Percentiles rank a stretch among this genome's conserved stretches.
These are phyloP conservation scores for Taiwanofungus camphoratus DNA, from an alignment of 1,284 basidiomycete genomes.

Conservation along the genomic window DNA sequence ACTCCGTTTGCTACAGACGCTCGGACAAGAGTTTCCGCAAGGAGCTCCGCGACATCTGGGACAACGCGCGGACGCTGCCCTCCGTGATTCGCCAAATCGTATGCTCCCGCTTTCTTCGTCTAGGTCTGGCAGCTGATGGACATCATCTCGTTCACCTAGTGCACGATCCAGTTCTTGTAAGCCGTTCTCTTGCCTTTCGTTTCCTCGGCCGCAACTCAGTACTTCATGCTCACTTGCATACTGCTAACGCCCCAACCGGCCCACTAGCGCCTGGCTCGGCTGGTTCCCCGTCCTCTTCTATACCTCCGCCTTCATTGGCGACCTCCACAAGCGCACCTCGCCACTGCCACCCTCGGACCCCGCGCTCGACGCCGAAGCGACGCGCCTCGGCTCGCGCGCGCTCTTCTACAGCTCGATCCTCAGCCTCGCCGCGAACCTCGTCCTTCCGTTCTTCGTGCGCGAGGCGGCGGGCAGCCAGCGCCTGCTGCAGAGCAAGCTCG, in stretches of 20 bases:
- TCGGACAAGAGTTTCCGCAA: slow-evolving; percentile 38
- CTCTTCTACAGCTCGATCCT: slow-evolving; percentile 75
- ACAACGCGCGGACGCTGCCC: slow-evolving; percentile 65
- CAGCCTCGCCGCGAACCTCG: slow-evolving; percentile 62
- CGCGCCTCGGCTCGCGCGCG: slow-evolving; percentile 79
- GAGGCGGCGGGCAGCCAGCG: slow-evolving; percentile 23
- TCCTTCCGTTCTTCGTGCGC: slow-evolving; percentile 68
- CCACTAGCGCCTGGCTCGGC: slow-evolving; percentile 65
- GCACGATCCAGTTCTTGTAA: slow-evolving; percentile 83
- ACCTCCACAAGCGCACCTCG: slow-evolving; percentile 65
- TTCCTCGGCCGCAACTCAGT: too few relatives aligned
- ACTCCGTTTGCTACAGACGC: slow-evolving; percentile 19
- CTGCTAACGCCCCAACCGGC: background rate
- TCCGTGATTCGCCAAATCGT: slow-evolving; percentile 76
- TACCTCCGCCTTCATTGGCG: slow-evolving; percentile 81
- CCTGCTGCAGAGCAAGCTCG: slow-evolving; percentile 22
- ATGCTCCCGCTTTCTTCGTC: slow-evolving; percentile 27
- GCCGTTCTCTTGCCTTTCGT: slow-evolving; percentile 26
- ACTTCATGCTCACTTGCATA: slow-evolving; percentile 9
- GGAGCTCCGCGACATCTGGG: slow-evolving; percentile 63
- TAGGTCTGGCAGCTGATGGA: background rate
- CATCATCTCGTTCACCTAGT: slow-evolving; percentile 35
- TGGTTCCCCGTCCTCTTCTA: slow-evolving; percentile 93
- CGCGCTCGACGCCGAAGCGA: slow-evolving; percentile 35
- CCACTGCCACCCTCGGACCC: slow-evolving; percentile 30